These are phyloP conservation scores for Ceratocystis smalleyi DNA, from an alignment of 2,329 filamentous ascomycete genomes.

Conservation along the genomic window DNA sequence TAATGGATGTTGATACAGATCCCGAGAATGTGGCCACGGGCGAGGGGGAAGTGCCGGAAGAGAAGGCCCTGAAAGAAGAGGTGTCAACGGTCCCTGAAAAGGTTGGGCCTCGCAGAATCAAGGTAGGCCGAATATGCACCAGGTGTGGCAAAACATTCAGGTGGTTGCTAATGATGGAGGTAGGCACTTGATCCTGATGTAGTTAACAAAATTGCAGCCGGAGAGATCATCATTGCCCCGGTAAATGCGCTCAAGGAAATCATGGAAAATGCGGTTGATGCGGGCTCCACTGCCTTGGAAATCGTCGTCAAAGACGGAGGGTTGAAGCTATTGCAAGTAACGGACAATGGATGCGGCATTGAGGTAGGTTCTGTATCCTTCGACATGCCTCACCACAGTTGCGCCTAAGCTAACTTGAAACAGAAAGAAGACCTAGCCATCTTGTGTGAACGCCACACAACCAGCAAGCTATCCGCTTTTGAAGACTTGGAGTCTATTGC, in stretches of 20 bases:
- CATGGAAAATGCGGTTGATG: constrained; percentile 93
- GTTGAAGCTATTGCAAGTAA: constrained; percentile 87
- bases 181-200: constrained; percentile 81
- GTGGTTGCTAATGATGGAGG: neutral
- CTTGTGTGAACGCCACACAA: constrained; percentile 89
- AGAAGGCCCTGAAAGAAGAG: neutral
- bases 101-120: constrained; percentile 3
- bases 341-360: constrained; percentile 92
- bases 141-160: neutral
- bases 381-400: neutral
- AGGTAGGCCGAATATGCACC: neutral
- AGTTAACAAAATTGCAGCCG: constrained; percentile 95
- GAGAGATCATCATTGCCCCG: constrained; percentile 94
- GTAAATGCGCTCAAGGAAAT: constrained; percentile 93
- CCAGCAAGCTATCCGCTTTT: constrained; percentile 85
- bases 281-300: constrained; percentile 82
- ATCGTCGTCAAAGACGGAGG: constrained; percentile 90
- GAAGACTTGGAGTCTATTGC: constrained; percentile 81
- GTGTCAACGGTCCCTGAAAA: neutral
- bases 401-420: constrained; percentile 19
- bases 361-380: constrained; percentile 43
- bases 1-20: neutral
- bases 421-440: constrained; percentile 84
- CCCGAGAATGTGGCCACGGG: too few relatives aligned
- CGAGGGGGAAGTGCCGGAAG: neutral